A percentile compares a stretch with the other conserved stretches of the same genome.
phyloP scores from a whole-genome alignment of 2,329 filamentous ascomycete species.

The Sclerotinia borealis region DNA sequence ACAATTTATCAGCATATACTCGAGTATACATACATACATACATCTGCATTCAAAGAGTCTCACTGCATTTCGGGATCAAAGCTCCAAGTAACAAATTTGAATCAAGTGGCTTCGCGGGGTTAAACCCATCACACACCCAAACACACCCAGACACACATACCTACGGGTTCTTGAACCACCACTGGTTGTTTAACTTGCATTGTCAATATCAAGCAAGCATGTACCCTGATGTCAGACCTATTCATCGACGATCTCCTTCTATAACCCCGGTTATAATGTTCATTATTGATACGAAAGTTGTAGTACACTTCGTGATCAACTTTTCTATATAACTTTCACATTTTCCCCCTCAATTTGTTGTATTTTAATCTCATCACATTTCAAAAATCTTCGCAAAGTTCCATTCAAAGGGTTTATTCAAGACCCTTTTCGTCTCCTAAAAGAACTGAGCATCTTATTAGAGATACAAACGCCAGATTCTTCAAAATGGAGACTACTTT shows the following conservation, averaged over 20 bases:
- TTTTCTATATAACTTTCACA: neutral
- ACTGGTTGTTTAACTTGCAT: neutral
- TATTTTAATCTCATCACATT: neutral
- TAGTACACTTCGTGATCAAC: neutral
- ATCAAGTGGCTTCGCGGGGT: neutral
- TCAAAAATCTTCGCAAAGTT: neutral
- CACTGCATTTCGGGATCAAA: neutral
- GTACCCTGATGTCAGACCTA: neutral
- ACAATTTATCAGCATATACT: no score
- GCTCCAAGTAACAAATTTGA: neutral
- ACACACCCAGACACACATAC: neutral
- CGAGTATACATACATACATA: no score
- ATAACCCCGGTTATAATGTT: neutral
- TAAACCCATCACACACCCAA: neutral
- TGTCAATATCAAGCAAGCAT: neutral
- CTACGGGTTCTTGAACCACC: neutral
- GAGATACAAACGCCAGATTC: slow-evolving; percentile 32
- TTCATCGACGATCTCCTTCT: neutral
- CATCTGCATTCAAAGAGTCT: no score
- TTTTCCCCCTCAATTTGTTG: no score
- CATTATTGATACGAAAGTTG: neutral
- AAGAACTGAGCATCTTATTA: slow-evolving; percentile 33
- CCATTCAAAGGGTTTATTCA: neutral
- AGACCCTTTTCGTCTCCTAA: slow-evolving; percentile 13
- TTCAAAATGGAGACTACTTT: slow-evolving; percentile 73